Base-by-base conservation (phyloP, 179 eudicot species). In the Spergularia azorica region DNA sequence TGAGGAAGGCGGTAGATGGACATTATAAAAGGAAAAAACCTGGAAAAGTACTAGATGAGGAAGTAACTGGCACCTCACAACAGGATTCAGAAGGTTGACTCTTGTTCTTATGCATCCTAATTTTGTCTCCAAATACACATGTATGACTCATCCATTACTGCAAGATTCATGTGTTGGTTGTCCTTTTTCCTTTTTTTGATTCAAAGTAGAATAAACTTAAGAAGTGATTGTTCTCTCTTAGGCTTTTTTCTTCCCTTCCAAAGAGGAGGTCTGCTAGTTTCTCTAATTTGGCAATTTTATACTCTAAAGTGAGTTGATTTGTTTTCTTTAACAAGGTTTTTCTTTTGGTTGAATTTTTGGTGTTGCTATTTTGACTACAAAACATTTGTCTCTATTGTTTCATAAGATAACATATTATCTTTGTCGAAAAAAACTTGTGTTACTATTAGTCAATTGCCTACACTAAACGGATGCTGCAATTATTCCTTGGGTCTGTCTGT, bases 1-100 rank as follows among this genome's bases (percentile, higher is more conserved):
- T 87, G 74, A 82, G 87, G 74, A 91, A 86, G 80, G 90, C 79
- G 67, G 87, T 75, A 15, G 89, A 85, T 69, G 92, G 88, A 59
- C 86, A 81, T 56, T 74, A 83, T 41, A 82, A 87, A 69, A 87
- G 74, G 79, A 88, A 80, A 83, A 79, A 70, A 73, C 48, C 81
- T 5, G 71, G 48, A 63, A 77, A 64, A 65, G 71, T 74, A 52
- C 82, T 64, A 74, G 84, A 83, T 67, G 88, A 82, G 61, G 85
- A 72, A 71, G 84, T 55, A 61, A 67, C 61, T 43, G 72, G 77
- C 78, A 63, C 76, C 82, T 50, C 73, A 17, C 82, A 75, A 54
- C 75, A 73, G 79, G 80, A 87, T 80, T 70, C 71, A 72, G 83
- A 86, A 87, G 94, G 93, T 90, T 52, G 21, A 56, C 32, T 20